Evolutionary conservation across 2,329 filamentous ascomycete species (phyloP).

Genomic region (Cryoendolithus antarcticus): DNA sequence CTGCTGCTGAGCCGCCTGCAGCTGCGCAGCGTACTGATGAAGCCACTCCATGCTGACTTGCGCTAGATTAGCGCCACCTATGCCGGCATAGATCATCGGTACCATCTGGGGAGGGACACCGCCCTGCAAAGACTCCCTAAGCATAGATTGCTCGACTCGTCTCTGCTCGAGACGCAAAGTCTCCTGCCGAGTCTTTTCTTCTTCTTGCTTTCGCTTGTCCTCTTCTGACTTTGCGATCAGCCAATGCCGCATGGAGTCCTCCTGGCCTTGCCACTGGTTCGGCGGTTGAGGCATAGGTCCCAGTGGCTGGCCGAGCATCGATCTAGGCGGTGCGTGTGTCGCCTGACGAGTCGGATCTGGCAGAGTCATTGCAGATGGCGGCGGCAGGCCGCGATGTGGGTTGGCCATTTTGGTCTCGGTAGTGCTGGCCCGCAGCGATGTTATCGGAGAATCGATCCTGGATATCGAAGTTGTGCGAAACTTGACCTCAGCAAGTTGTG

Average conservation of each 20-base stretch:
- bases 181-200: slow-evolving; percentile 41
- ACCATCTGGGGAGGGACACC: slow-evolving; percentile 40
- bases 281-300: slow-evolving; percentile 26
- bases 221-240: slow-evolving; percentile 39
- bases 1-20: slow-evolving; percentile 31
- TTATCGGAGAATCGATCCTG: slow-evolving; percentile 26
- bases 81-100: slow-evolving; percentile 42
- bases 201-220: slow-evolving; percentile 41
- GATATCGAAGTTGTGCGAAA: slow-evolving; percentile 29
- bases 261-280: slow-evolving; percentile 35
- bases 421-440: slow-evolving; percentile 29
- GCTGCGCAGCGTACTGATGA: slow-evolving; percentile 36
- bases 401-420: slow-evolving; percentile 33
- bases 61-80: slow-evolving; percentile 36
- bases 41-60: slow-evolving; percentile 38
- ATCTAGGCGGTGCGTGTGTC: slow-evolving; percentile 2
- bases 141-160: slow-evolving; percentile 40
- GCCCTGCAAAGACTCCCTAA: slow-evolving; percentile 39
- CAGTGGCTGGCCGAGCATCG: slow-evolving; percentile 21
- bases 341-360: slow-evolving; percentile 33
- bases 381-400: slow-evolving; percentile 41
- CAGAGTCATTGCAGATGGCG: slow-evolving; percentile 40
- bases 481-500: slow-evolving; percentile 26
- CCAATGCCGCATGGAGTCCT: slow-evolving; percentile 41
- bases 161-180: slow-evolving; percentile 37